These are phyloP conservation scores for Crassisporium funariophilum DNA, from an alignment of 768 basidiomycete species.

Conservation along the genomic window DNA sequence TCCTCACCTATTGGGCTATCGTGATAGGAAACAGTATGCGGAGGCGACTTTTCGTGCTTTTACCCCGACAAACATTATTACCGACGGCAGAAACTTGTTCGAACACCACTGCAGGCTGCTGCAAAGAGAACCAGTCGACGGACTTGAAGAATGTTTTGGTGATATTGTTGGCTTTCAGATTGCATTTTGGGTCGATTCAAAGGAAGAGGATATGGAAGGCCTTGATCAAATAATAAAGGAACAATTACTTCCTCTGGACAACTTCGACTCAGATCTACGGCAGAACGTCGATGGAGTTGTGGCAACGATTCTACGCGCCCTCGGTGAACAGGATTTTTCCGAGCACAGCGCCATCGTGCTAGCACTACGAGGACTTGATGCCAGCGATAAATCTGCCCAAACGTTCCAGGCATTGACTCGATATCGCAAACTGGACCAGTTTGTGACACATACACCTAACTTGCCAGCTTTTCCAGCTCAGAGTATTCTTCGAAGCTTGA, in stretches of 20 bases:
- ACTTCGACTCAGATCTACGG: constrained; percentile 20
- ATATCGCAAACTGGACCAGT: constrained; percentile 50
- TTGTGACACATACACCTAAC: constrained; percentile 63
- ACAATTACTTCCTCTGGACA: constrained; percentile 9
- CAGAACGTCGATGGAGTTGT: constrained; percentile 59
- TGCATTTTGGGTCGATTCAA: constrained; percentile 44
- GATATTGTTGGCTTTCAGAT: constrained; percentile 68
- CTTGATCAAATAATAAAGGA: constrained; percentile 15
- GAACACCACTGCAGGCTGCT: constrained; percentile 62
- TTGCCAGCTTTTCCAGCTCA: constrained; percentile 57
- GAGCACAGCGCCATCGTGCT: constrained; percentile 49
- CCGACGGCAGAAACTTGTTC: constrained; percentile 47
- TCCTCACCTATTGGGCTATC: constrained; percentile 75
- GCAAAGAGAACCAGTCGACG: constrained; percentile 50
- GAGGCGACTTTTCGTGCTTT: constrained; percentile 66
- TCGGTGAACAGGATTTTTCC: constrained; percentile 70
- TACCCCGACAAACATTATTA: constrained; percentile 66
- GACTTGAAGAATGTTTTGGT: constrained; percentile 64
- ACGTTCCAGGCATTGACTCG: constrained; percentile 54
- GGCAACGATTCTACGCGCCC: constrained; percentile 57
- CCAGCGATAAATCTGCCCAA: constrained; percentile 36
- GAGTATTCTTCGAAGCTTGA: constrained; percentile 54
- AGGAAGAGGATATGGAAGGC: constrained; percentile 10
- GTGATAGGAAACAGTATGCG: constrained; percentile 65
- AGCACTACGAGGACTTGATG: constrained; percentile 42